Percentiles rank a stretch among this genome's conserved stretches.
Conservation (phyloP, 257 asterid genomes). For the Solanum microdontum region DNA sequence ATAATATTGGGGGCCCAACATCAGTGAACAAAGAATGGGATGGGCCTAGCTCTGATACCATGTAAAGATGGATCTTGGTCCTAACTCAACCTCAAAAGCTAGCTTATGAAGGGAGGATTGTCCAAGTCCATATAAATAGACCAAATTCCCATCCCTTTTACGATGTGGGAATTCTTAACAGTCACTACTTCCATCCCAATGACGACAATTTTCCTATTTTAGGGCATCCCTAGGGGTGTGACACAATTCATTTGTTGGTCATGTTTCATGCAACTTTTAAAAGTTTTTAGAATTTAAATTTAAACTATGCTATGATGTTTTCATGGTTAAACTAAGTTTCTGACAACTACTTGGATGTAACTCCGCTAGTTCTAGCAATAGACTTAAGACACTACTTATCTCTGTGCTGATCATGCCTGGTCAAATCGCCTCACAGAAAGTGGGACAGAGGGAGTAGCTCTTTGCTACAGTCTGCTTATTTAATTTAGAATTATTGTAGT, state of each 20-base stretch:
- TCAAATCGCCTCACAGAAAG: neutral
- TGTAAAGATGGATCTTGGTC: no score
- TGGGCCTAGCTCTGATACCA: no score
- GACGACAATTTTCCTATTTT: neutral
- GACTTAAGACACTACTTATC: neutral
- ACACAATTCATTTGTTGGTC: neutral
- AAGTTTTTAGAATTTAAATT: neutral
- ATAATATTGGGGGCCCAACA: no score
- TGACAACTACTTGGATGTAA: neutral
- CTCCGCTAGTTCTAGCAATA: neutral
- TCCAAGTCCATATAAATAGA: no score
- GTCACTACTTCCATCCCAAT: neutral
- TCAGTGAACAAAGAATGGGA: no score
- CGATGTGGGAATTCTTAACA: no score
- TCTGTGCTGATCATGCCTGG: neutral
- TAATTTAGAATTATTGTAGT: neutral
- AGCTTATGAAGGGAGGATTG: no score
- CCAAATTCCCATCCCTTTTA: no score
- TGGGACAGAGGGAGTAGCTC: neutral
- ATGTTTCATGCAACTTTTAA: neutral
- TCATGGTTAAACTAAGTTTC: neutral
- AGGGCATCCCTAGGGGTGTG: neutral
- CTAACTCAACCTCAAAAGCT: no score
- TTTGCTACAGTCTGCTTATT: neutral
- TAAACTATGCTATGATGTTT: neutral